phyloP scores from a whole-genome alignment of 179 eudicot genomes.

The Silene coronaria region DNA sequence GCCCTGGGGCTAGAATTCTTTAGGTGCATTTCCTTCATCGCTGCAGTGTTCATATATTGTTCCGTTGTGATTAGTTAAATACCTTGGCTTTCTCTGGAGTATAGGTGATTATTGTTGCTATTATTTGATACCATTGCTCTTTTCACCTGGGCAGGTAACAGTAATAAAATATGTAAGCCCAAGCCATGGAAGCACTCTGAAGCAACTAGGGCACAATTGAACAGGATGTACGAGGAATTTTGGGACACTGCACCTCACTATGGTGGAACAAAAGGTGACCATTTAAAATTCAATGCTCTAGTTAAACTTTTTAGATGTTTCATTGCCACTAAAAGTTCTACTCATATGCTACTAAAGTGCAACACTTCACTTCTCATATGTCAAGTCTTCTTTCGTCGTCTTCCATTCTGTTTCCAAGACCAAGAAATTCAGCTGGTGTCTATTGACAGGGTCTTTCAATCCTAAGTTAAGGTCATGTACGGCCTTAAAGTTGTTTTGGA shows the following conservation, averaged over 20 bases:
- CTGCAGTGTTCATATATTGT: too few relatives aligned
- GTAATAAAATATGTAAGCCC: constrained; percentile 64
- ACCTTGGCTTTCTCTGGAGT: not conserved
- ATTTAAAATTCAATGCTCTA: not conserved
- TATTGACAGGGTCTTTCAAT: not conserved
- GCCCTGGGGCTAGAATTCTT: too few relatives aligned
- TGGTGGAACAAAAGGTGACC: constrained; percentile 74
- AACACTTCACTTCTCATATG: not conserved
- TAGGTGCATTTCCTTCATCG: too few relatives aligned
- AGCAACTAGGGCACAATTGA: constrained; percentile 55
- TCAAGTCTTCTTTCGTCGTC: not conserved
- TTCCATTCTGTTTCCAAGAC: too few relatives aligned
- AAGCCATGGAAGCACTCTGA: constrained; percentile 86
- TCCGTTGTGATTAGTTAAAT: too few relatives aligned
- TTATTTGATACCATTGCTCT: constrained; percentile 8
- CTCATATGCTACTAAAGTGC: not conserved
- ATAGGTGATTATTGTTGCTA: not conserved
- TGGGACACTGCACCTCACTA: constrained; percentile 99
- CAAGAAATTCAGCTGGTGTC: not conserved
- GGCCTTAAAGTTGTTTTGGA: not conserved
- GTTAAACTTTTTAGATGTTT: not conserved
- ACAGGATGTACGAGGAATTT: constrained; percentile 77
- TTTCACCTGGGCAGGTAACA: constrained; percentile 27
- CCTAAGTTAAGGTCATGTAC: not conserved
- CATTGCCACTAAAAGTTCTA: not conserved